Evolutionary conservation across 1,139 yeast species (phyloP), one percentile per base, ranked within the genome.

Genomic region (Kodamaea anthophila): DNA sequence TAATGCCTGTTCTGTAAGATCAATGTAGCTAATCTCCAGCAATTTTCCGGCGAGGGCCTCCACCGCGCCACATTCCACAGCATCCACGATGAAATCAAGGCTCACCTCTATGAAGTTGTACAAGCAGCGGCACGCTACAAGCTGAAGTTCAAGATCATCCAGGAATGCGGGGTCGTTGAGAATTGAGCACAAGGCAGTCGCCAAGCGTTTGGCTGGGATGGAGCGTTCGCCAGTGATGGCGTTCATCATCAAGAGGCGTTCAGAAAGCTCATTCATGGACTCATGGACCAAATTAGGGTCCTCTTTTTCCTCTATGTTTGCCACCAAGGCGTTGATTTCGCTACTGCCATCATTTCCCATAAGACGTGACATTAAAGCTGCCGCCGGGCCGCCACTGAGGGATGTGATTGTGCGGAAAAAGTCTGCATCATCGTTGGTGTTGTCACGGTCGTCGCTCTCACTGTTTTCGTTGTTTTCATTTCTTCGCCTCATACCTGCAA

Each of bases 1-100:
- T 25, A 91, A 58, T 0, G 91, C 88, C 53, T 88, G 96, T 51
- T 91, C 98, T 0, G 96, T 94, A 35, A 91, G 63, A 51, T 91
- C 98, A 32, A 91, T 88, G 50, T 75, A 87, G 35, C 77, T 76
- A 12, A 88, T 81, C 42, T 86, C 94, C 40, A 74, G 52, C 26
- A 91, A 56, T 43, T 83, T 83, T 9, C 66, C 62, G 42, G 84
- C 76, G 24, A 91, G 59, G 1, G 74, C 76, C 23, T 76, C 78
- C 9, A 87, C 71, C 1, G 82, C 83, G 26, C 82, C 78, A 15
- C 74, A 74, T 24, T 70, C 66, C 5, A 85, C 78, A 4, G 87
- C 78, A 31, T 70, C 73, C 34, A 72, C 71, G 9, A 80, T 71
- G 28, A 78, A 73, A 29, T 81, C 81, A 13, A 77, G 76, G 40